Evolutionary conservation across 176 grass and related monocot genomes (phyloP), one percentile per base, ranked within the genome.

Genomic region (Paspalum notatum): DNA sequence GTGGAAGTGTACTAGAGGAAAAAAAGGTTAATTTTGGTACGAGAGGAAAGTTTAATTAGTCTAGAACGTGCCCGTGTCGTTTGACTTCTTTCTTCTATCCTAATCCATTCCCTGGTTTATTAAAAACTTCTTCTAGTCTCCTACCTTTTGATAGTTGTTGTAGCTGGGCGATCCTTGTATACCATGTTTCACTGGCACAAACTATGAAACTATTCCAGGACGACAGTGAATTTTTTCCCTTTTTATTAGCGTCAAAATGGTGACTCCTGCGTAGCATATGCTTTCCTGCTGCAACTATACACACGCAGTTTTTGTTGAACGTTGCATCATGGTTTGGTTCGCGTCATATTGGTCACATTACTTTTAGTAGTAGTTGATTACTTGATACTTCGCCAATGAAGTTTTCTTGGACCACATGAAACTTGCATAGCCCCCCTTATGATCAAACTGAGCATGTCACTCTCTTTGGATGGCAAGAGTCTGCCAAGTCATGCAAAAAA

Each of bases 321-420:
- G 54, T 70, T 71, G 47, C 76, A 71, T 85, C 76, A 63, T 32
- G 47, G 38, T 46, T 25, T 69, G 70, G 82, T 63, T 39, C 55
- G 5, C 0, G 12, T 18, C 6, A 1, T 50, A n/a, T 75, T 75
- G 21, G 5, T 38, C 72, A 61, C 45, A 50, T 87, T 64, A 9
- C 38, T 49, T 37, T 25, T 12, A 58, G 80, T 72, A 21, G 53
- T 40, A 62, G 39, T 59, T 80, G 63, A 75, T 68, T 55, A 76
- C 10, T 59, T 53, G 53, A 80, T 62, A 38, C 55, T 71, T 48
- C 77, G 75, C 45, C 46, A 55, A 47, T 76, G 20, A 59, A 51
- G 13, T 10, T 12, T 57, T 62, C 43, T 24, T 24, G 68, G 45
- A 62, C 44, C 62, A 46, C 6, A 38, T 7, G 20, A 14, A 58